A percentile compares a stretch with the other conserved stretches of the same genome.
phyloP scores from a whole-genome alignment of 805 yeast genomes.

The Candida montana region DNA sequence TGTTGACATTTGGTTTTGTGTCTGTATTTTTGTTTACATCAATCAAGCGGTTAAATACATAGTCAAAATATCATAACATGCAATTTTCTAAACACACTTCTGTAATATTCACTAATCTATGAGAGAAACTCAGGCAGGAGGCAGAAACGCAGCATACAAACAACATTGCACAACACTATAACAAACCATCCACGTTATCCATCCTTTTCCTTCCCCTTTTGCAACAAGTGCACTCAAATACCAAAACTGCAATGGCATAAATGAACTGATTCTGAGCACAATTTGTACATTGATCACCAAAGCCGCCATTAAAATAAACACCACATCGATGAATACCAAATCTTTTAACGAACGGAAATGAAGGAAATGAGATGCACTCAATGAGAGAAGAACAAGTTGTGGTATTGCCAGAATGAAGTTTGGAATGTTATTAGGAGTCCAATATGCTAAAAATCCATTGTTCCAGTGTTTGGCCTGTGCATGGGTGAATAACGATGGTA shows the following conservation, averaged over 20 bases:
- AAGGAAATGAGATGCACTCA: slow-evolving; percentile 32
- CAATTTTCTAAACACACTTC: no score
- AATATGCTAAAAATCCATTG: slow-evolving; percentile 73
- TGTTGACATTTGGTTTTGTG: no score
- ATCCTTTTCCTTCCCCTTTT: slow-evolving; percentile 28
- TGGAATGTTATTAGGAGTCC: slow-evolving; percentile 78
- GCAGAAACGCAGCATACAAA: slow-evolving; percentile 76
- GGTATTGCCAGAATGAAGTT: slow-evolving; percentile 78
- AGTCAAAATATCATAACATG: no score
- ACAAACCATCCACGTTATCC: slow-evolving; percentile 44
- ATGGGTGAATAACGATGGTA: slow-evolving; percentile 61
- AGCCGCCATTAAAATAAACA: slow-evolving; percentile 45
- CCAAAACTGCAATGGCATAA: slow-evolving; percentile 76
- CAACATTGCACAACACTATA: slow-evolving; percentile 71
- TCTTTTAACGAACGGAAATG: slow-evolving; percentile 34
- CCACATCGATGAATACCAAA: slow-evolving; percentile 35
- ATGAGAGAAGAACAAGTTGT: slow-evolving; percentile 41
- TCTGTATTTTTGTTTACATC: no score
- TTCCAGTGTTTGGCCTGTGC: slow-evolving; percentile 85
- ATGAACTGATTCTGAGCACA: slow-evolving; percentile 70
- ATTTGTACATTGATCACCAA: slow-evolving; percentile 82
- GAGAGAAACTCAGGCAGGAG: no score
- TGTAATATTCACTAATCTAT: slow-evolving; percentile 24
- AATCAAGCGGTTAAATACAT: no score
- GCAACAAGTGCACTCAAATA: slow-evolving; percentile 42